These are phyloP conservation scores for Trichomonas gallinae DNA, from an alignment of 208 protist species.

Conservation along the genomic window DNA sequence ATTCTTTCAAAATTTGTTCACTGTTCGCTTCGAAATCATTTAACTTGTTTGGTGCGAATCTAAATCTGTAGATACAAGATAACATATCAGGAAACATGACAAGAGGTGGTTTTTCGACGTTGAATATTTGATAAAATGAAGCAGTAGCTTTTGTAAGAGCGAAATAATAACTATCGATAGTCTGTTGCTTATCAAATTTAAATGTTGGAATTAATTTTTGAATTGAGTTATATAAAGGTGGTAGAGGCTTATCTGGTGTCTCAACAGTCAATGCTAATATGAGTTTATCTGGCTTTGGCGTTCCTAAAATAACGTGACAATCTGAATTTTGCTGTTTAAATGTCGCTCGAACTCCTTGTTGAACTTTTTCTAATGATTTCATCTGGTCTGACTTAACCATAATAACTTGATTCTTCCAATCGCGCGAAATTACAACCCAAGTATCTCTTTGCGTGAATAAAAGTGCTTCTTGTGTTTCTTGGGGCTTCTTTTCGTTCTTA, in stretches of 20 bases:
- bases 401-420: background rate
- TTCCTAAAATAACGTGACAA: background rate
- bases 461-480: background rate
- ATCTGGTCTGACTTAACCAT: background rate
- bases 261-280: background rate
- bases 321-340: background rate
- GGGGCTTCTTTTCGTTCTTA: background rate
- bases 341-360: background rate
- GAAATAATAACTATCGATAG: background rate
- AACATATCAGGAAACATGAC: background rate
- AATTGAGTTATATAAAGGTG: background rate
- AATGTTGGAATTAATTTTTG: background rate
- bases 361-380: background rate
- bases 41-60: background rate
- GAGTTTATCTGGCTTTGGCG: background rate
- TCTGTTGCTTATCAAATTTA: background rate
- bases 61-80: background rate
- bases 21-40: background rate
- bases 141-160: background rate
- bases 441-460: background rate
- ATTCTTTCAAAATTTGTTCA: background rate
- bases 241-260: background rate
- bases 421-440: background rate
- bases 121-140: background rate
- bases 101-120: background rate